Conservation (phyloP, 2,329 filamentous ascomycete genomes). For the Fusarium concolor region DNA sequence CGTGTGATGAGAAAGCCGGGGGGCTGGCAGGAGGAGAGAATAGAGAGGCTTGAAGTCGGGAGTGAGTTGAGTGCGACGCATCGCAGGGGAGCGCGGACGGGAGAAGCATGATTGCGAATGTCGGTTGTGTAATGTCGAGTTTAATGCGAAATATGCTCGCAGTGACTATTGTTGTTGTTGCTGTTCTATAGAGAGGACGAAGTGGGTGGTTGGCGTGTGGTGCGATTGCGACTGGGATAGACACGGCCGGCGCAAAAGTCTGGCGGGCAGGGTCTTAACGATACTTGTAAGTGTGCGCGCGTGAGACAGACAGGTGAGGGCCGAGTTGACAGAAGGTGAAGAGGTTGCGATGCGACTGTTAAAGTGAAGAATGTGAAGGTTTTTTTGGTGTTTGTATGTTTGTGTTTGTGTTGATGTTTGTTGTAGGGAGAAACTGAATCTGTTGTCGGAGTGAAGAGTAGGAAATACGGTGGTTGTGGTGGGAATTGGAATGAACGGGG, state of each 20-base stretch:
- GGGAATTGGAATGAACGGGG: conserved; percentile 43
- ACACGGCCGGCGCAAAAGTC: conserved; percentile 36
- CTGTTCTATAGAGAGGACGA: conserved; percentile 17
- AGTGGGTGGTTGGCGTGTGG: conserved; percentile 36
- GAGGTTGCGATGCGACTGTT: conserved; percentile 12
- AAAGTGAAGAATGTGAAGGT: conserved; percentile 9
- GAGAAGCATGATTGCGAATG: conserved; percentile 62
- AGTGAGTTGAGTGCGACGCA: conserved; percentile 58
- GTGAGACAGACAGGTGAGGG: neutral
- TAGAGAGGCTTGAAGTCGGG: conserved; percentile 63
- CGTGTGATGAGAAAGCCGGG: conserved; percentile 58
- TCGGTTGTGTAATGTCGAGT: conserved; percentile 8
- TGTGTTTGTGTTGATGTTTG: conserved; percentile 40
- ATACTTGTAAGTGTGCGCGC: conserved; percentile 12
- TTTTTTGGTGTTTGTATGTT: conserved; percentile 20
- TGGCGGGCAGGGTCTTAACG: conserved; percentile 1
- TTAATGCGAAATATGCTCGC: neutral
- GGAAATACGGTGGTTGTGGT: conserved; percentile 41
- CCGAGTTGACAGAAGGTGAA: neutral
- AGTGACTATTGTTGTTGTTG: conserved; percentile 11
- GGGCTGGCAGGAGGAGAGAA: conserved; percentile 71
- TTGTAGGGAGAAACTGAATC: conserved; percentile 33
- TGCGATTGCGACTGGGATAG: conserved; percentile 41
- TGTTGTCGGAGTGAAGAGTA: conserved; percentile 43
- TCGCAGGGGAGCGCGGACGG: conserved; percentile 70